A percentile compares a stretch with the other conserved stretches of the same genome.
phyloP scores from a whole-genome alignment of 805 yeast species.

The Candida pseudofarinosa region DNA sequence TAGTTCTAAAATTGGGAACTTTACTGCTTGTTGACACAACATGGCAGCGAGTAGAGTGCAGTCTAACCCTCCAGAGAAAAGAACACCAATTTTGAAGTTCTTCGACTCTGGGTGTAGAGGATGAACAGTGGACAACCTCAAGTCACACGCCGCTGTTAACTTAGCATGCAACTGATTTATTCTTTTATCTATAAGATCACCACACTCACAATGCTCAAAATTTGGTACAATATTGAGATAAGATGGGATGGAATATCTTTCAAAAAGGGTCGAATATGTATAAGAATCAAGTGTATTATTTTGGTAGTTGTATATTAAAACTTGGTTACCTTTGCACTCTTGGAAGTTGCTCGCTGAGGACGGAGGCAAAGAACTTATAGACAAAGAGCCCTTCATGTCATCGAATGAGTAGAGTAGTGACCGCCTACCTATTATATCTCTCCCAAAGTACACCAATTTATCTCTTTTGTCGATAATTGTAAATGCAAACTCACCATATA shows the following conservation, averaged over 20 bases:
- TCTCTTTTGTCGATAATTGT: conserved; percentile 43
- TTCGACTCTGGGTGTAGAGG: conserved; percentile 43
- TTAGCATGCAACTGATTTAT: conserved; percentile 12
- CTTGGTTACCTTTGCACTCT: conserved; percentile 51
- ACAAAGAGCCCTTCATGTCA: conserved; percentile 28
- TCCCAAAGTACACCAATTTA: conserved; percentile 62
- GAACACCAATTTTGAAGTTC: conserved; percentile 46
- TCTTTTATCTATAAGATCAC: background rate
- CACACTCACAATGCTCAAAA: background rate
- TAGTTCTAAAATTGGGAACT: conserved; percentile 25
- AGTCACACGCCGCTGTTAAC: conserved; percentile 37
- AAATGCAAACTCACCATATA: conserved; percentile 85
- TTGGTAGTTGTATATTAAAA: conserved; percentile 41
- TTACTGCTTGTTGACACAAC: conserved; percentile 21
- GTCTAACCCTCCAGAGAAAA: conserved; percentile 95
- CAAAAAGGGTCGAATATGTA: conserved; percentile 1
- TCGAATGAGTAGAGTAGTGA: conserved; percentile 52
- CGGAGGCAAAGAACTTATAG: conserved; percentile 35
- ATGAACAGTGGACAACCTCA: conserved; percentile 57
- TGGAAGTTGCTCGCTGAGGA: conserved; percentile 19
- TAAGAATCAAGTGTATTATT: conserved; percentile 2
- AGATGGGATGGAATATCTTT: background rate
- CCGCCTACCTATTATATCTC: conserved; percentile 80
- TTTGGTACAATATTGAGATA: background rate
- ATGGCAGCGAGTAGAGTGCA: conserved; percentile 76